These are phyloP conservation scores for Naegleria gruberi DNA, from an alignment of 208 protist genomes.

Conservation along the genomic window DNA sequence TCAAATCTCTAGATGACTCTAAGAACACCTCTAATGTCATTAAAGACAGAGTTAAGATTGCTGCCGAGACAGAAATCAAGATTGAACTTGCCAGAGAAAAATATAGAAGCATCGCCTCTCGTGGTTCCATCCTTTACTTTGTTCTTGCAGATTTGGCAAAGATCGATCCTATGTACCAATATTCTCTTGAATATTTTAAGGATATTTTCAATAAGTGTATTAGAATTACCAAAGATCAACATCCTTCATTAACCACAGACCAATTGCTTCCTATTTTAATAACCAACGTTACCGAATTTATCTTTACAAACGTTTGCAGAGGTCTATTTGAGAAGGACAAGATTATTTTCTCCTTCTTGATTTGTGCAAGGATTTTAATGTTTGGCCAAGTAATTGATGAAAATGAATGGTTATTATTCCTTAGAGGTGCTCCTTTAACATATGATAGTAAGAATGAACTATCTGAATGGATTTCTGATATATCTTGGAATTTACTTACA, in stretches of 20 bases:
- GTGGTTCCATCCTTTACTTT: slow-evolving; percentile 88
- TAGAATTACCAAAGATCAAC: slow-evolving; percentile 29
- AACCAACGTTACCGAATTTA: slow-evolving; percentile 63
- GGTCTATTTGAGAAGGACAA: slow-evolving; percentile 97
- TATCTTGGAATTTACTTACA: not conserved
- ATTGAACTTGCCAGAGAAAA: slow-evolving; percentile 72
- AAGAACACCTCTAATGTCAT: slow-evolving; percentile 78
- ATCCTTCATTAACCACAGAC: slow-evolving; percentile 56
- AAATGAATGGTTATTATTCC: slow-evolving; percentile 10
- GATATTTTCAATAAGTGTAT: slow-evolving; percentile 62
- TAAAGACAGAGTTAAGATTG: slow-evolving; percentile 66
- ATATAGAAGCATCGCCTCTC: slow-evolving; percentile 75
- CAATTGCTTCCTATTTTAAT: slow-evolving; percentile 69
- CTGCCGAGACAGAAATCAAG: slow-evolving; percentile 78
- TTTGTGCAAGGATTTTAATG: slow-evolving; percentile 71
- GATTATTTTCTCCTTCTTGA: slow-evolving; percentile 83
- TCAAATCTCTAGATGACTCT: slow-evolving; percentile 78
- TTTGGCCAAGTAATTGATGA: slow-evolving; percentile 34
- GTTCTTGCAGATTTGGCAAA: slow-evolving; percentile 75
- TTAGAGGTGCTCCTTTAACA: not conserved
- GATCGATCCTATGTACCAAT: slow-evolving; percentile 97
- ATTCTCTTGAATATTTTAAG: slow-evolving; percentile 93
- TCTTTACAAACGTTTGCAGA: slow-evolving; percentile 90
- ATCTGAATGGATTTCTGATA: not conserved
- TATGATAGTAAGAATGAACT: not conserved